Conservation (phyloP, 805 yeast species). For the Candida ipomoeae region DNA sequence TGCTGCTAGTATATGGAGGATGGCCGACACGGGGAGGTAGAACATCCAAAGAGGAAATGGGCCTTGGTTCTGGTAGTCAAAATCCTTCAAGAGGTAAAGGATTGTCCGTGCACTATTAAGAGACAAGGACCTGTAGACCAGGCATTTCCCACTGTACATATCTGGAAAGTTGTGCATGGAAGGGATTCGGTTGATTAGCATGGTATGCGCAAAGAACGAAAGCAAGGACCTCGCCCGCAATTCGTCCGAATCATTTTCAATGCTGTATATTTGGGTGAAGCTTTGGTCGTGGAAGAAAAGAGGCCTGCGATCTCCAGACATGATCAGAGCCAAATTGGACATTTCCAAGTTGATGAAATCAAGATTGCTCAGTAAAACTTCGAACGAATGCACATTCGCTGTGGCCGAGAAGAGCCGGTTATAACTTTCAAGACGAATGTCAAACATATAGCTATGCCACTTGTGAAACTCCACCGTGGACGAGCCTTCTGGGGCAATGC, state of each 20-base stretch:
- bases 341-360: slow-evolving; percentile 29
- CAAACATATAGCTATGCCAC: slow-evolving; percentile 8
- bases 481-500: not conserved
- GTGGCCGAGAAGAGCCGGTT: slow-evolving; percentile 29
- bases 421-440: slow-evolving; percentile 29
- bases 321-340: slow-evolving; percentile 20
- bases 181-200: slow-evolving; percentile 35
- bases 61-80: slow-evolving; percentile 18
- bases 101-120: slow-evolving; percentile 36
- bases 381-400: slow-evolving; percentile 19
- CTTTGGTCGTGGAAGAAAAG: slow-evolving; percentile 11
- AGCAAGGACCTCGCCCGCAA: slow-evolving; percentile 22
- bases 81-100: slow-evolving; percentile 20
- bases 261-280: slow-evolving; percentile 2
- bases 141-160: slow-evolving; percentile 13
- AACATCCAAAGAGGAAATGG: slow-evolving; percentile 29
- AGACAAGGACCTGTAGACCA: slow-evolving; percentile 25
- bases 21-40: slow-evolving; percentile 32
- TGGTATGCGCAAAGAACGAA: slow-evolving; percentile 31
- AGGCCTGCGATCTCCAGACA: slow-evolving; percentile 18
- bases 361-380: slow-evolving; percentile 19
- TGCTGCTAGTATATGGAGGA: slow-evolving; percentile 25
- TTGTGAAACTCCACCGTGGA: slow-evolving; percentile 1
- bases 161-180: slow-evolving; percentile 17
- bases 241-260: slow-evolving; percentile 6